phyloP scores from a whole-genome alignment of 805 yeast genomes.

The Martiniozyma abietophila region DNA sequence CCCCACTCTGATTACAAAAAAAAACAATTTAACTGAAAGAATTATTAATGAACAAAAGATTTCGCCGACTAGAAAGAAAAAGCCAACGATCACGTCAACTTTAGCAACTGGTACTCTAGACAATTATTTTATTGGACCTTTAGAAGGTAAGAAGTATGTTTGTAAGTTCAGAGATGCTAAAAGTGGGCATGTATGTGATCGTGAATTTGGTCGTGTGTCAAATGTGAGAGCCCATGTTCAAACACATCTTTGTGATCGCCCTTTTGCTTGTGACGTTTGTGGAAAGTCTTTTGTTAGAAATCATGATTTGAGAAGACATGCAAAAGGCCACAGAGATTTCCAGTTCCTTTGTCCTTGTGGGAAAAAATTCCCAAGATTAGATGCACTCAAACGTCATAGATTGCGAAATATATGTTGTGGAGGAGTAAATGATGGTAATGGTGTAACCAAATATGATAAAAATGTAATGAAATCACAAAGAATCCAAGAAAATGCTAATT shows the following conservation, averaged over 20 bases:
- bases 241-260: conserved; percentile 91
- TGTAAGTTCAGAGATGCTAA: conserved; percentile 44
- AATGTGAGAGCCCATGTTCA: conserved; percentile 93
- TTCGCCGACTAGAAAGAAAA: conserved; percentile 39
- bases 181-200: conserved; percentile 56
- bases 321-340: conserved; percentile 72
- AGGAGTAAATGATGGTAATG: conserved; percentile 27
- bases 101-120: conserved; percentile 88
- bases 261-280: conserved; percentile 74
- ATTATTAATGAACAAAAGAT: conserved; percentile 30
- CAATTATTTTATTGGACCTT: conserved; percentile 72
- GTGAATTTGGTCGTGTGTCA: conserved; percentile 78
- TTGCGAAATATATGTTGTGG: conserved; percentile 76
- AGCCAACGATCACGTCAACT: conserved; percentile 49
- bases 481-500: background rate
- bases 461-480: no score
- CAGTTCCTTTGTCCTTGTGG: conserved; percentile 82
- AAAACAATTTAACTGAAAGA: conserved; percentile 22
- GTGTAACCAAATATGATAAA: conserved; percentile 12
- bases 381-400: conserved; percentile 78
- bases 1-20: conserved; percentile 26
- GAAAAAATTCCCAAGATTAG: conserved; percentile 83
- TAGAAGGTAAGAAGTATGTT: conserved; percentile 55
- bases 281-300: conserved; percentile 86
- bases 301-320: conserved; percentile 87